A percentile compares a stretch with the other conserved stretches of the same genome.
phyloP scores from a whole-genome alignment of 768 basidiomycete genomes.

The Suillus clintonianus region DNA sequence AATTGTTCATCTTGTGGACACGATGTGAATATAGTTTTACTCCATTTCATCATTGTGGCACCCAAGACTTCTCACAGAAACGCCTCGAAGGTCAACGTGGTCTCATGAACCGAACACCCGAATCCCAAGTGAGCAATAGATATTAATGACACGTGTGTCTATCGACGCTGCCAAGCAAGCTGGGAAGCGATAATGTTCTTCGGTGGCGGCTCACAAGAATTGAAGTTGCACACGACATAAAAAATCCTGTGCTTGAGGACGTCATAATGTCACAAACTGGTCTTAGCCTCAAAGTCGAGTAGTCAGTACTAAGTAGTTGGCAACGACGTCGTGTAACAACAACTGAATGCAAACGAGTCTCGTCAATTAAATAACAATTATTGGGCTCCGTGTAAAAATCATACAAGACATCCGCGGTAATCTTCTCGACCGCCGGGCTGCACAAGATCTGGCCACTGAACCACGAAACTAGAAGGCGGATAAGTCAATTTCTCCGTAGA shows the following conservation, averaged over 20 bases:
- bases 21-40: neutral
- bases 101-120: neutral
- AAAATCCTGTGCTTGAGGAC: neutral
- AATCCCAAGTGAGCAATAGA: neutral
- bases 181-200: neutral
- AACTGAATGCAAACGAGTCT: neutral
- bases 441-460: conserved; percentile 81
- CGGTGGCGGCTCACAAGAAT: neutral
- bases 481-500: conserved; percentile 51
- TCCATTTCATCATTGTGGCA: neutral
- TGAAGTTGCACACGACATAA: neutral
- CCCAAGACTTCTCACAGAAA: neutral
- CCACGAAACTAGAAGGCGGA: conserved; percentile 63
- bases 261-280: too few relatives aligned
- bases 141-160: neutral
- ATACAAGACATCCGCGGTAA: conserved; percentile 69
- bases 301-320: neutral
- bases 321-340: too few relatives aligned
- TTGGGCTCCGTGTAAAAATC: conserved; percentile 15
- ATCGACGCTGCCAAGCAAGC: neutral
- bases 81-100: neutral
- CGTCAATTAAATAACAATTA: neutral
- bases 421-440: conserved; percentile 44
- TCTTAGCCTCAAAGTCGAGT: neutral
- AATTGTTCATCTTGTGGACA: conserved; percentile 1